These are phyloP conservation scores for Podaxis sp. DNA, from an alignment of 768 basidiomycete species.

Conservation along the genomic window DNA sequence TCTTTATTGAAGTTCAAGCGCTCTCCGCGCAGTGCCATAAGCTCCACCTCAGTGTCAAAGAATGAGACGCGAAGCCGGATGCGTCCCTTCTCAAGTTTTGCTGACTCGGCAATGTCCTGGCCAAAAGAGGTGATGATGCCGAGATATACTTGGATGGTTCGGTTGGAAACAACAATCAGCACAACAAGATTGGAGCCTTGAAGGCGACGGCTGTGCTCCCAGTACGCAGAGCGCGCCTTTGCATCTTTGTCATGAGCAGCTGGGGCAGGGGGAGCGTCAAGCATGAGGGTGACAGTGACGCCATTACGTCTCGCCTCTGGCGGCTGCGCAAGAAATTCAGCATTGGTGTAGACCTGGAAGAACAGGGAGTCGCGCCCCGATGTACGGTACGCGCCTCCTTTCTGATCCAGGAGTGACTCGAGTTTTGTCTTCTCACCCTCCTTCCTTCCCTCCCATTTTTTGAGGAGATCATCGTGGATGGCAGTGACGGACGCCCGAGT, in stretches of 20 bases:
- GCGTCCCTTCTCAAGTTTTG: constrained; percentile 24
- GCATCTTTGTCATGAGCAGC: constrained; percentile 37
- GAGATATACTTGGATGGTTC: constrained; percentile 41
- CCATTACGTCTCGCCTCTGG: constrained; percentile 18
- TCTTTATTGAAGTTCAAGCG: constrained; percentile 19
- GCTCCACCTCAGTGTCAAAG: constrained; percentile 55
- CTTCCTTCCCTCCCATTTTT: constrained; percentile 19
- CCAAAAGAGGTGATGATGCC: constrained; percentile 43
- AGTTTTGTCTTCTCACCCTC: constrained; percentile 31
- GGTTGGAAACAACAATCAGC: constrained; percentile 41
- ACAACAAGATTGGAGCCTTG: constrained; percentile 58
- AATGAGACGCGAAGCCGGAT: constrained; percentile 53
- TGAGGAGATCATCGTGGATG: no score
- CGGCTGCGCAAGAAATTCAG: constrained; percentile 39
- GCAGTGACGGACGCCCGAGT: no score
- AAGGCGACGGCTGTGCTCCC: constrained; percentile 61
- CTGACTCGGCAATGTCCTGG: constrained; percentile 42
- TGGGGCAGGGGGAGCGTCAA: constrained; percentile 53
- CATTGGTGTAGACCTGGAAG: constrained; percentile 61
- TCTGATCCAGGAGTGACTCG: constrained; percentile 38
- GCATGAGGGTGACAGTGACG: constrained; percentile 19
- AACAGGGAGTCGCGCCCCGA: constrained; percentile 40
- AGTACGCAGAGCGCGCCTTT: constrained; percentile 43
- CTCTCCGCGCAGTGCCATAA: constrained; percentile 32
- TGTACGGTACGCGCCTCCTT: constrained; percentile 59